These are phyloP conservation scores for Lecanoromycetidae sp. DNA, from an alignment of 2,329 filamentous ascomycete species.

Conservation along the genomic window DNA sequence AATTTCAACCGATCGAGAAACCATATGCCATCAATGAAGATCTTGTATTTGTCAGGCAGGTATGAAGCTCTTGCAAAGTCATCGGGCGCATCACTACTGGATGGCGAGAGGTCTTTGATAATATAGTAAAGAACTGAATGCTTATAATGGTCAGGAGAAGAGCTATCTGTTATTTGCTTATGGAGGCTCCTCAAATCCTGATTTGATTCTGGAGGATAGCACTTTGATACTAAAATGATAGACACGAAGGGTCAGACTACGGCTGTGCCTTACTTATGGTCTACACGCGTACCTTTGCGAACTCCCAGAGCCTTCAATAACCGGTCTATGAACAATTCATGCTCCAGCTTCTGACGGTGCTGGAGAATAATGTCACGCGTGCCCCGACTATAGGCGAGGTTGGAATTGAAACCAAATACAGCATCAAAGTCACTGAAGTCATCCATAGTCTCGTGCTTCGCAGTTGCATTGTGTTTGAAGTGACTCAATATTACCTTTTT, in stretches of 20 bases:
- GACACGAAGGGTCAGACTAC: neutral
- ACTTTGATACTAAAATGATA: slow-evolving; percentile 39
- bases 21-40: slow-evolving; percentile 75
- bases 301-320: slow-evolving; percentile 60
- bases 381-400: slow-evolving; percentile 51
- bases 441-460: too few species aligned
- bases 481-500: too few species aligned
- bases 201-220: slow-evolving; percentile 64
- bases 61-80: slow-evolving; percentile 52
- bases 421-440: slow-evolving; percentile 55
- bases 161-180: slow-evolving; percentile 52
- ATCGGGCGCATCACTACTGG: slow-evolving; percentile 29
- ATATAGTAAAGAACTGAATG: slow-evolving; percentile 75
- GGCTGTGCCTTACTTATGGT: neutral
- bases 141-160: slow-evolving; percentile 61
- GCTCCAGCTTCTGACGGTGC: slow-evolving; percentile 55
- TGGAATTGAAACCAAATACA: slow-evolving; percentile 51
- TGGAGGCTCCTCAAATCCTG: slow-evolving; percentile 57
- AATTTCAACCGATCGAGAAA: slow-evolving; percentile 63
- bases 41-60: slow-evolving; percentile 63
- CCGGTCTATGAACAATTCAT: slow-evolving; percentile 66
- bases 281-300: slow-evolving; percentile 45
- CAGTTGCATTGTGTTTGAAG: too few species aligned
- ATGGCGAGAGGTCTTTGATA: slow-evolving; percentile 51
- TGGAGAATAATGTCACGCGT: slow-evolving; percentile 51